phyloP scores from a whole-genome alignment of 108 stramenopile species.

The Nannochloropsis granulata region DNA sequence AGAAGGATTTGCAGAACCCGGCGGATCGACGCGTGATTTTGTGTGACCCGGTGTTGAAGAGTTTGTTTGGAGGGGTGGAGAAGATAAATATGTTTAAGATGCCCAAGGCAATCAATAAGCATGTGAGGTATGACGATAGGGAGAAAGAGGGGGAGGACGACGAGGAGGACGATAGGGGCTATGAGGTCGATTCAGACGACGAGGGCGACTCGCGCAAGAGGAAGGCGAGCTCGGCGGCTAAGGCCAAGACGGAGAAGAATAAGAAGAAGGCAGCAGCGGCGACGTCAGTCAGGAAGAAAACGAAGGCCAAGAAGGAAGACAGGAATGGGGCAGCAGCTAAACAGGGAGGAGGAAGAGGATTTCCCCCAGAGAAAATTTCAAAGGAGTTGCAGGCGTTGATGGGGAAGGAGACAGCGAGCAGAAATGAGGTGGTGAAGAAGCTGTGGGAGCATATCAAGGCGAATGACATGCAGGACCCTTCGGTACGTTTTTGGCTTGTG shows the following conservation, averaged over 20 bases:
- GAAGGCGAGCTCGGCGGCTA: background rate
- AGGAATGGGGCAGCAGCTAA: background rate
- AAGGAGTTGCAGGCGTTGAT: background rate
- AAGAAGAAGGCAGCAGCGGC: background rate
- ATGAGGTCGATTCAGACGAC: background rate
- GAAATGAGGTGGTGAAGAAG: constrained; percentile 1
- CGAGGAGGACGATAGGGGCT: background rate
- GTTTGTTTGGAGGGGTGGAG: background rate
- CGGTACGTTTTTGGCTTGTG: background rate
- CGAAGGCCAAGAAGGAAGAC: background rate
- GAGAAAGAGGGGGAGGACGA: background rate
- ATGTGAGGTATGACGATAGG: background rate
- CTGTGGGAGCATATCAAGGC: background rate
- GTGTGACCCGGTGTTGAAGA: constrained; percentile 11
- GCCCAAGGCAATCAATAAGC: constrained; percentile 5
- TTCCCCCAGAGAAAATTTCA: background rate
- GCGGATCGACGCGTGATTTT: constrained; percentile 11
- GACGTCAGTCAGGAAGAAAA: background rate
- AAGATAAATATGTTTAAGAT: constrained; percentile 10
- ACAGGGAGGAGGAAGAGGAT: background rate
- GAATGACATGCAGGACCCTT: constrained; percentile 5
- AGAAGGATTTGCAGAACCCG: constrained; percentile 21
- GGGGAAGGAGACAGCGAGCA: background rate
- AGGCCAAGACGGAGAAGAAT: background rate
- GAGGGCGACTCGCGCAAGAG: too few species aligned